These are phyloP conservation scores for Verticillium longisporum DNA, from an alignment of 2,329 filamentous ascomycete species.

Conservation along the genomic window DNA sequence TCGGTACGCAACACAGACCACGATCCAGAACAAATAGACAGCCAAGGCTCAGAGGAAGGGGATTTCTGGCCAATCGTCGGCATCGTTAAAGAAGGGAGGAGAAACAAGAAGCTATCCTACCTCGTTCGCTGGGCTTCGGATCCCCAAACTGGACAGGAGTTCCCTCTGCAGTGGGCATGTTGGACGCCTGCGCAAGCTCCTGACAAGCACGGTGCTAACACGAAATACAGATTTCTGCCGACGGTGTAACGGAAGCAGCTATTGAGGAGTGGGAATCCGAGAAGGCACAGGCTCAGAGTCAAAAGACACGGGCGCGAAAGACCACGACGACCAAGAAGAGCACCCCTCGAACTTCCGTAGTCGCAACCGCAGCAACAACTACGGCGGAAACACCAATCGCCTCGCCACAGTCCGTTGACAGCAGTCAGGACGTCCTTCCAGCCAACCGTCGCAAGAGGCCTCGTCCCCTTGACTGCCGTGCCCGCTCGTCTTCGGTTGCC, in stretches of 20 bases:
- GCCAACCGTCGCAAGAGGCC: conserved; percentile 4
- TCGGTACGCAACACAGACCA: neutral
- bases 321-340: neutral
- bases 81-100: conserved; percentile 26
- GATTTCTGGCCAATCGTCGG: conserved; percentile 25
- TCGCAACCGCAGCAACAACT: neutral
- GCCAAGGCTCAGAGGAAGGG: conserved; percentile 5
- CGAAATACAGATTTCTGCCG: conserved; percentile 2
- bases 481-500: neutral
- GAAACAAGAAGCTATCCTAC: conserved; percentile 21
- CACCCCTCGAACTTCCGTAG: neutral
- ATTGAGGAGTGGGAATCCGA: conserved; percentile 23
- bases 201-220: neutral
- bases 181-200: neutral
- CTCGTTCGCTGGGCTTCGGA: conserved; percentile 31
- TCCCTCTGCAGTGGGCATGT: conserved; percentile 25
- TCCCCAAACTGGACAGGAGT: conserved; percentile 21
- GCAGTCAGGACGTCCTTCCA: conserved; percentile 7
- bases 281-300: conserved; percentile 11
- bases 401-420: neutral
- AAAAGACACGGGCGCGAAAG: neutral
- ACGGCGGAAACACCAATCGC: neutral
- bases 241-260: conserved; percentile 22
- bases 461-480: neutral
- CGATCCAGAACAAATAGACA: neutral